Evolutionary conservation across 1,139 yeast genomes (phyloP), one percentile per base, ranked within the genome.

Genomic region (Candida freyschussii): DNA sequence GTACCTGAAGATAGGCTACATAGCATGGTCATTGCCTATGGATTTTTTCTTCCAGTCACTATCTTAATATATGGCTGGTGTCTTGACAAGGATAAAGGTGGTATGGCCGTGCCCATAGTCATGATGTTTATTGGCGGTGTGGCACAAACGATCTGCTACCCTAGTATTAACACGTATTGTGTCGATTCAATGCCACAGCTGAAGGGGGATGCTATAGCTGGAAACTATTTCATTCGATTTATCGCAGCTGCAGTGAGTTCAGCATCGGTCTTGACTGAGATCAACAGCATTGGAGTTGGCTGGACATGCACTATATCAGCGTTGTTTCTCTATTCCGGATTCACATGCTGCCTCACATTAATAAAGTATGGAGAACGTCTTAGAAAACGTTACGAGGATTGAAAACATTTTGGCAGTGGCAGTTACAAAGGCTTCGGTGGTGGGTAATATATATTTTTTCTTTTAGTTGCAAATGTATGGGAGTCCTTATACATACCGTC

Each of bases 151-250:
- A 56, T 66, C 21, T 52, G 63, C 9, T 73, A 70, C 43, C 75
- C 78, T 2, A 63, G 72, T 13, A 48, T 68, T 16, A 73, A 73
- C 44, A 64, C 77, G 7, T 73, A 73, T 45, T 71, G 78, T 51
- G 72, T 72, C 11, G 79, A 73, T 47, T 65, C 71, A 3, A 60
- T 72, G 65, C 77, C 78, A 3, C 63, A 67, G 28, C 47, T 72
- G 24, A 63, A 63, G 20, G 75, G 78, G 13, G 76, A 69, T 45
- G 76, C 72, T 2, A 65, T 73, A 26, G 75, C 69, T 0, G 65
- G 72, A 12, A 72, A 72, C 44, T 73, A 73, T 38, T 63, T 69
- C 34, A 55, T 67, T 1, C 52, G 79, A 33, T 72, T 66, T 43
- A 39, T 69, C 3, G 68, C 72, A 5, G 73, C 72, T 12, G 75